Conservation (phyloP, 345 rosid genomes). For the Leavenworthia alabamica region DNA sequence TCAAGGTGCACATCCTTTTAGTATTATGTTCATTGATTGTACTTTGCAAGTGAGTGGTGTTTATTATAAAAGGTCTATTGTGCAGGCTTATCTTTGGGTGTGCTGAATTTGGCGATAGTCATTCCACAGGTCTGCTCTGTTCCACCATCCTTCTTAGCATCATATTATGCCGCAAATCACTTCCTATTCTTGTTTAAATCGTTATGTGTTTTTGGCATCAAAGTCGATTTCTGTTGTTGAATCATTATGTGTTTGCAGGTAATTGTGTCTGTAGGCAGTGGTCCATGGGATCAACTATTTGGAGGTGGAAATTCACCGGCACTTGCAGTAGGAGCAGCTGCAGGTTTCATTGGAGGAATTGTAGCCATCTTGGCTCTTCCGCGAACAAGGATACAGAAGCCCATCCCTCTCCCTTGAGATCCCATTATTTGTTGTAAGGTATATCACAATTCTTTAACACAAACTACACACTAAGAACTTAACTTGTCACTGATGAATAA, state of each 20-base stretch:
- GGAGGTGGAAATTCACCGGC: constrained; percentile 84
- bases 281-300: constrained; percentile 73
- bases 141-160: not conserved
- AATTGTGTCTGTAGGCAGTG: constrained; percentile 73
- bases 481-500: not conserved
- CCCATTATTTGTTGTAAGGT: constrained; percentile 25
- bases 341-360: constrained; percentile 60
- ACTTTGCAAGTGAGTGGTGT: constrained; percentile 4
- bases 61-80: constrained; percentile 23
- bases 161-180: not conserved
- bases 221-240: not conserved
- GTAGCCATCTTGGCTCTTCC: constrained; percentile 82
- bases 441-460: not conserved
- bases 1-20: constrained; percentile 53
- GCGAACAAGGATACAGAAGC: constrained; percentile 59
- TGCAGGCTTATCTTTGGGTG: constrained; percentile 95
- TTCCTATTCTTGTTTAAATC: not conserved
- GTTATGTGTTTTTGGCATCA: not conserved
- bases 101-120: constrained; percentile 85
- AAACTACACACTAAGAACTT: not conserved
- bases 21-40: constrained; percentile 4
- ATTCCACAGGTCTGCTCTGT: constrained; percentile 72
- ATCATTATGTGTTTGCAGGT: constrained; percentile 34
- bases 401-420: constrained; percentile 47
- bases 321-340: constrained; percentile 60